These are phyloP conservation scores for Cenchrus fungigraminus DNA, from an alignment of 176 grass and related monocot species.

Conservation along the genomic window DNA sequence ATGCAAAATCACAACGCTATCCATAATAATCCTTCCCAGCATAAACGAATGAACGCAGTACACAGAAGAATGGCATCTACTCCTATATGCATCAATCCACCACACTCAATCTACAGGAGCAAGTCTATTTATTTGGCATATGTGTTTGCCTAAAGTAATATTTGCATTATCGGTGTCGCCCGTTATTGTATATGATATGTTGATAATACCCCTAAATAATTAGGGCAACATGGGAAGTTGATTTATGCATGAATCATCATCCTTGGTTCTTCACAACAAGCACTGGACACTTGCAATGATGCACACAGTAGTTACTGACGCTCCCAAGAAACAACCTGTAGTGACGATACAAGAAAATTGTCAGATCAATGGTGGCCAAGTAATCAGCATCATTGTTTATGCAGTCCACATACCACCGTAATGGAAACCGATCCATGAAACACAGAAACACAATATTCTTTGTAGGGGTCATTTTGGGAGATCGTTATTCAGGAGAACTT, in stretches of 20 bases:
- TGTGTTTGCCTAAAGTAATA: background rate
- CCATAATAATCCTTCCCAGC: too few relatives aligned
- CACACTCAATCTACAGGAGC: background rate
- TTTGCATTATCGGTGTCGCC: background rate
- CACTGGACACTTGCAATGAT: slow-evolving; percentile 49
- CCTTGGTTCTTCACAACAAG: slow-evolving; percentile 51
- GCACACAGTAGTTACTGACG: slow-evolving; percentile 59
- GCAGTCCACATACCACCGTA: background rate
- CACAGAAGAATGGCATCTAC: too few relatives aligned
- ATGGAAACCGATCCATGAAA: background rate
- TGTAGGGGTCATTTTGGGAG: background rate
- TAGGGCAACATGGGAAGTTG: background rate
- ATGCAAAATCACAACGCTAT: too few relatives aligned
- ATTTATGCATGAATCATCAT: slow-evolving; percentile 2
- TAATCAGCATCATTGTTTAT: background rate
- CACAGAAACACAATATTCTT: background rate
- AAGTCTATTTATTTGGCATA: slow-evolving; percentile 2
- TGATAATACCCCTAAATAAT: background rate
- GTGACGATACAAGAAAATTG: background rate
- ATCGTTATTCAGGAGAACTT: background rate
- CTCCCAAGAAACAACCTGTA: slow-evolving; percentile 50
- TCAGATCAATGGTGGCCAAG: background rate
- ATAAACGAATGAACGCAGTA: too few relatives aligned
- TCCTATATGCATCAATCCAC: background rate
- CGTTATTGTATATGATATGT: background rate